Percentiles rank a stretch among this genome's conserved stretches.
These are phyloP conservation scores for Sphaerostilbella broomeana DNA, from an alignment of 2,329 filamentous ascomycete genomes.

Conservation along the genomic window DNA sequence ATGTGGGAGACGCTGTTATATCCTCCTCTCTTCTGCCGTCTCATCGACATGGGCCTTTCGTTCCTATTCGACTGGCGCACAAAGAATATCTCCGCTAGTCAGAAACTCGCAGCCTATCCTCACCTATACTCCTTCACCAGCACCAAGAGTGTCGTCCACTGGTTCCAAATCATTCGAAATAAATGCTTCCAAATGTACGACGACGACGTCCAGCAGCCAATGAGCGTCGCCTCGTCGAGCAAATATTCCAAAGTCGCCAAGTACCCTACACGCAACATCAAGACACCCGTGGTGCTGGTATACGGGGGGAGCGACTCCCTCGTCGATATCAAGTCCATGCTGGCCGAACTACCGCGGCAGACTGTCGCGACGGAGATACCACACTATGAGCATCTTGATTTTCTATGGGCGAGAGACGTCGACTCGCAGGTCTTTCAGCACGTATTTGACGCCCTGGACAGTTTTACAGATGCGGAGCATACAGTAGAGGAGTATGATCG, in stretches of 20 bases:
- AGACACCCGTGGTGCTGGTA: constrained; percentile 85
- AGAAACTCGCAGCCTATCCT: constrained; percentile 92
- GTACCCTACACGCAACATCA: constrained; percentile 95
- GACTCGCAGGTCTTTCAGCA: constrained; percentile 80
- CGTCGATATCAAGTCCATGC: constrained; percentile 89
- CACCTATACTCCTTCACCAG: constrained; percentile 96
- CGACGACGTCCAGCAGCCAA: constrained; percentile 76
- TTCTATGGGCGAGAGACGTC: constrained; percentile 87
- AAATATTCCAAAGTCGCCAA: constrained; percentile 95
- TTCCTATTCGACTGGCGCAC: constrained; percentile 90
- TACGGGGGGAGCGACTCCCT: constrained; percentile 92
- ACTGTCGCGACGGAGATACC: constrained; percentile 82
- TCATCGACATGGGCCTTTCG: constrained; percentile 73
- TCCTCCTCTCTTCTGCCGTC: constrained; percentile 81
- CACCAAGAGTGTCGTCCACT: constrained; percentile 95
- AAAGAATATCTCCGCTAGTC: constrained; percentile 72
- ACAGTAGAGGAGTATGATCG: constrained; percentile 54
- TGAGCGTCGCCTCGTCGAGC: constrained; percentile 61
- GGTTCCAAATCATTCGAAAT: constrained; percentile 98
- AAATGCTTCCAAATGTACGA: constrained; percentile 98
- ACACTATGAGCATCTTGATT: constrained; percentile 95
- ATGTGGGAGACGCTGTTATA: constrained; percentile 98
- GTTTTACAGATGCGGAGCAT: constrained; percentile 54
- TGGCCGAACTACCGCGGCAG: constrained; percentile 75
- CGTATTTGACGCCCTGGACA: constrained; percentile 82